phyloP scores from a whole-genome alignment of 164 flowering plant species.

The Tinospora cordifolia region DNA sequence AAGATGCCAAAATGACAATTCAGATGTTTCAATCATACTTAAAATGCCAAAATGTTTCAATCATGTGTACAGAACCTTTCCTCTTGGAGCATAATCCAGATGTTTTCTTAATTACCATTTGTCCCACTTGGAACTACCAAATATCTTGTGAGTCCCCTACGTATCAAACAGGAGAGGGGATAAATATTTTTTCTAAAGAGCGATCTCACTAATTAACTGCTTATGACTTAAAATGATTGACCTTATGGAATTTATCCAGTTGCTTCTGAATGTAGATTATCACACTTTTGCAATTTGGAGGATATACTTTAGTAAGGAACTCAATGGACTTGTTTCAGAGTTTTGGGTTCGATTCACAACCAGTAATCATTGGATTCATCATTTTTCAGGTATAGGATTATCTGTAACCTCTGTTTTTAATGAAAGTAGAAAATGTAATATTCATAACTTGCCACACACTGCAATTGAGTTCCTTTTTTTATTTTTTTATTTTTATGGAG shows the following conservation, averaged over 20 bases:
- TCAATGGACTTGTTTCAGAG: slow-evolving; percentile 80
- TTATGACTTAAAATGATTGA: not conserved
- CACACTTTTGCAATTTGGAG: slow-evolving; percentile 90
- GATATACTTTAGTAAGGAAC: slow-evolving; percentile 90
- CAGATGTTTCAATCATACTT: too few relatives aligned
- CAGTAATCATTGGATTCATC: slow-evolving; percentile 89
- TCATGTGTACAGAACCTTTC: not conserved
- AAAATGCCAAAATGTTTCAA: too few relatives aligned
- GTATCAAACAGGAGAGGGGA: not conserved
- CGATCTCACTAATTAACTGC: not conserved
- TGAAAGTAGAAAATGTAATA: not conserved
- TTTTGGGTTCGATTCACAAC: slow-evolving; percentile 97
- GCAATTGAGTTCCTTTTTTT: too few relatives aligned
- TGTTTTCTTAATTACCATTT: not conserved
- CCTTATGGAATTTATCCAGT: not conserved
- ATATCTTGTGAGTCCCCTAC: not conserved
- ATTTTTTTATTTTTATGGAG: too few relatives aligned
- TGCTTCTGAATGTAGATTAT: slow-evolving; percentile 50
- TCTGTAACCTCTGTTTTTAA: not conserved
- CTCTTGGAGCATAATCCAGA: not conserved
- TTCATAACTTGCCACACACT: too few relatives aligned
- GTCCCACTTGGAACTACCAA: not conserved
- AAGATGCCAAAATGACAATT: not conserved
- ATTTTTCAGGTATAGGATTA: slow-evolving; percentile 70
- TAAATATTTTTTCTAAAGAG: not conserved